Base-by-base conservation (phyloP, 768 basidiomycete species). In the Lentinula edodes region DNA sequence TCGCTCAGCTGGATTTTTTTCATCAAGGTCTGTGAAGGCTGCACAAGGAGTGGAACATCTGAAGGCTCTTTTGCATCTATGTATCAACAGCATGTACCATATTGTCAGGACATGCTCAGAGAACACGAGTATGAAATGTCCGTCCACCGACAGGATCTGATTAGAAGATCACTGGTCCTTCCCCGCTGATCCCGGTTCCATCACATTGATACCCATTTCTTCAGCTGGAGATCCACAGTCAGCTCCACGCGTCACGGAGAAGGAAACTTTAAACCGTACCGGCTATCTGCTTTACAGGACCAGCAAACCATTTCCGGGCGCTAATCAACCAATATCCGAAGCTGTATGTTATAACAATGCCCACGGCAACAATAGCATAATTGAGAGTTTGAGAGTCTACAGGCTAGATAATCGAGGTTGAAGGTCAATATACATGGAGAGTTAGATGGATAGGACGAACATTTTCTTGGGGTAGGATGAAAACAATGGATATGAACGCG, bases 331-430 rank as follows among this genome's bases (percentile, higher is more conserved):
- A 91, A 67, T 86, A 86, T 0, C 82, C 82, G n/a, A 87, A 68
- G 60, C 83, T 80, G 70, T 89, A 90, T 1, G 72, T 61, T 3
- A 88, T 67, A 15, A 93, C 87, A 64, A 90, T 88, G 0, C 86
- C 89, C 23, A 91, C 87, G 3, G 89, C 90, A 8, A 91, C 89
- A 45, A 87, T 79, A 0, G 89, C 72, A 68, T 91, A 93, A 69
- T 90, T 91, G 63, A 91, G 74, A 1, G 89, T 89, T 67, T 89
- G 83, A 0, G 83, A 81, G 65, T 83, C 74, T 52, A 91, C 88
- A 6, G 88, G 88, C 82, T 84, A 41, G 32, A 28, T 18, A 39
- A 58, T 20, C 23, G 6, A 18, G 45, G 9, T 5, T 16, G 36
- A 20, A 60, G 18, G 16, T 20, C 6, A 53, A 13, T n/a, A 48